phyloP scores from a whole-genome alignment of 169 alveolate species.

The Perkinsus chesapeaki region DNA sequence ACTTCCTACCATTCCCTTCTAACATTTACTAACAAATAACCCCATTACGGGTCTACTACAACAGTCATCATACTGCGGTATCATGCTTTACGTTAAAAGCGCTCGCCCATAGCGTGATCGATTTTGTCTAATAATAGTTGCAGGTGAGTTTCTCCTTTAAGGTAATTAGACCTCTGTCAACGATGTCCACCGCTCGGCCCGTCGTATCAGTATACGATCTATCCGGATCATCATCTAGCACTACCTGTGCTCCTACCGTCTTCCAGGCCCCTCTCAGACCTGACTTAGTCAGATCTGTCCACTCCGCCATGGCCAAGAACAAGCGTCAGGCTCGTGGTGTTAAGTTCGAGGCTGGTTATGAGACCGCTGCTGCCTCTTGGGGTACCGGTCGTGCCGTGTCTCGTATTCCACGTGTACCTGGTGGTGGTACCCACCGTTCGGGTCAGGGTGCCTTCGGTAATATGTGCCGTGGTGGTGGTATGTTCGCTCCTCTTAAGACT shows the following conservation, averaged over 20 bases:
- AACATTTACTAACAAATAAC: background rate
- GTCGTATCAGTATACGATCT: conserved; percentile 48
- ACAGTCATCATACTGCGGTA: background rate
- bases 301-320: conserved; percentile 86
- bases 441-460: conserved; percentile 99
- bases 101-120: conserved; percentile 1
- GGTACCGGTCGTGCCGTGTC: conserved; percentile 97
- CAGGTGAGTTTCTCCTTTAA: background rate
- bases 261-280: conserved; percentile 92
- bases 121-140: background rate
- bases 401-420: conserved; percentile 98
- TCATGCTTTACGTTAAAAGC: background rate
- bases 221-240: conserved; percentile 41
- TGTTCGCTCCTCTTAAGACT: conserved; percentile 95
- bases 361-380: conserved; percentile 96
- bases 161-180: background rate
- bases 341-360: conserved; percentile 68
- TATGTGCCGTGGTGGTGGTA: conserved; percentile 98
- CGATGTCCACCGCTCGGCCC: conserved; percentile 47
- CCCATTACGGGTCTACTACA: background rate
- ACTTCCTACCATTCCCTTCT: conserved; percentile 8
- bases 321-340: conserved; percentile 95
- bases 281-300: conserved; percentile 92
- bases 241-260: conserved; percentile 79
- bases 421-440: conserved; percentile 96